Percentiles rank a stretch among this genome's conserved stretches.
Evolutionary conservation across 2,329 filamentous ascomycete species (phyloP).

Genomic region (Teratosphaeria gauchensis): DNA sequence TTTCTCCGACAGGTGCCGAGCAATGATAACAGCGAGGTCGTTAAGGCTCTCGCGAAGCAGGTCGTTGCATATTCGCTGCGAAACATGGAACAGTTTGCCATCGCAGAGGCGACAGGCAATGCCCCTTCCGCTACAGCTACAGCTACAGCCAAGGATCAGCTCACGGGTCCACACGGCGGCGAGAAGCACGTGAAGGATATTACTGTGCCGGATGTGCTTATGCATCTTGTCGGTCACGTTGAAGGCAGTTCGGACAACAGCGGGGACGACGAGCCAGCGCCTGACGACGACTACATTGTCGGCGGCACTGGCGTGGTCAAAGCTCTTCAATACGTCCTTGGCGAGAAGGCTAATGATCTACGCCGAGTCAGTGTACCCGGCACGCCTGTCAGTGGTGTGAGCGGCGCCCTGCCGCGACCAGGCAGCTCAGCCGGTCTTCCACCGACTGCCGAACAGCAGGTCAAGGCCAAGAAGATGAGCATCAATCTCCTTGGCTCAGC

Average conservation of each 20-base stretch:
- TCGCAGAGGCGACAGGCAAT: constrained; percentile 46
- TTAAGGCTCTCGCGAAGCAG: constrained; percentile 85
- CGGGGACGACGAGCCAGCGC: constrained; percentile 59
- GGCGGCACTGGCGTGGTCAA: constrained; percentile 93
- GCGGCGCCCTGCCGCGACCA: constrained; percentile 27
- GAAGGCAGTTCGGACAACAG: constrained; percentile 41
- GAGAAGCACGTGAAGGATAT: constrained; percentile 47
- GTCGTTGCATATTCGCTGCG: constrained; percentile 89
- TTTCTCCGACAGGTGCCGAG: constrained; percentile 48
- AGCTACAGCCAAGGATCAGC: constrained; percentile 35
- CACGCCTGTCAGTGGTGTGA: constrained; percentile 35
- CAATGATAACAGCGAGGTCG: constrained; percentile 73
- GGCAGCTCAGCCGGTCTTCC: constrained; percentile 19
- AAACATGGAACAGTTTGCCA: constrained; percentile 74
- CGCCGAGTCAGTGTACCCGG: constrained; percentile 28
- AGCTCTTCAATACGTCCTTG: constrained; percentile 79
- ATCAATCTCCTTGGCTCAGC: constrained; percentile 81
- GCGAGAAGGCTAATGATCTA: constrained; percentile 56
- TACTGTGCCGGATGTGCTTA: constrained; percentile 70
- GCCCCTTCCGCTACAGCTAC: constrained; percentile 34
- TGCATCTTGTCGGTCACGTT: constrained; percentile 72
- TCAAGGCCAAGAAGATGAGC: constrained; percentile 83
- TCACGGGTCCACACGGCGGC: constrained; percentile 31
- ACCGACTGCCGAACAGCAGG: constrained; percentile 23
- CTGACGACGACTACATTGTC: constrained; percentile 91